phyloP scores from a whole-genome alignment of 2,329 filamentous ascomycete genomes.

The Venturia pyrina region DNA sequence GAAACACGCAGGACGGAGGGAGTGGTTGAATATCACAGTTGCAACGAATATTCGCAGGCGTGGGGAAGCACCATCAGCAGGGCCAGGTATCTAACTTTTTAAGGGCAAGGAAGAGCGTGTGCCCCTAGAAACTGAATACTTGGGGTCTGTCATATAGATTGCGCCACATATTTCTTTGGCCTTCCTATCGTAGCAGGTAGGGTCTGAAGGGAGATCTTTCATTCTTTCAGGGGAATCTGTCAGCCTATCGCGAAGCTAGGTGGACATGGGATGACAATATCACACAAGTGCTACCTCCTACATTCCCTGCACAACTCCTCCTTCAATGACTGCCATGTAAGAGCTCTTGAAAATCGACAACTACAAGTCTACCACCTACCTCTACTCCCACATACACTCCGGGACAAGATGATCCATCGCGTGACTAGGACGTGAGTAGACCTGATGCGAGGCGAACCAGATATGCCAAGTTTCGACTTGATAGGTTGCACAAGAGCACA shows the following conservation, averaged over 20 bases:
- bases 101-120: no score
- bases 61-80: background rate
- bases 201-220: background rate
- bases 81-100: background rate
- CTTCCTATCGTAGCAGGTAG: background rate
- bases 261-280: background rate
- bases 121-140: background rate
- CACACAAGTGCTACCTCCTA: background rate
- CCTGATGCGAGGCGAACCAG: background rate
- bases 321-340: background rate
- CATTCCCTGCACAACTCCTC: background rate
- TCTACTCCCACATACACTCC: background rate
- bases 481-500: background rate
- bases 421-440: slow-evolving; percentile 1
- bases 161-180: background rate
- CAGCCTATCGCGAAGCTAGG: background rate
- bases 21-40: no score
- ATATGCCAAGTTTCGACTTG: background rate
- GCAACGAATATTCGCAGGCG: no score
- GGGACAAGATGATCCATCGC: background rate
- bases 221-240: background rate
- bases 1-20: no score
- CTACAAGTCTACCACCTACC: background rate
- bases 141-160: background rate
- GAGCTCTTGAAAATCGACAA: background rate